phyloP scores from a whole-genome alignment of 2,329 filamentous ascomycete species.

The Sporothrix schenckii region DNA sequence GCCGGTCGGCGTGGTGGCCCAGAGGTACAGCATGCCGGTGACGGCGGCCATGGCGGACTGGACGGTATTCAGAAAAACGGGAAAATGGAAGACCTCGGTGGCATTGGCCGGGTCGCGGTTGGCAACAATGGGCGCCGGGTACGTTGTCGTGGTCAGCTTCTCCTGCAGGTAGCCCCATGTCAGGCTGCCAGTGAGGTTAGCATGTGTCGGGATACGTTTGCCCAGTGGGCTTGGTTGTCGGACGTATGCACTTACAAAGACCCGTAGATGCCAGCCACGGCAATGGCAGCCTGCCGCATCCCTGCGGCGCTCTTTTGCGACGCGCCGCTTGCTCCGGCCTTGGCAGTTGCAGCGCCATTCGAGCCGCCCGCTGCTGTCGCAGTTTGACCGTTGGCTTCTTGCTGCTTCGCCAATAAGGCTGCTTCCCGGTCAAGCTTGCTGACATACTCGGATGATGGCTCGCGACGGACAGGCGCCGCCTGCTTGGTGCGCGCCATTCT shows the following conservation, averaged over 20 bases:
- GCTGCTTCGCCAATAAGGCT: constrained; percentile 36
- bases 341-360: constrained; percentile 41
- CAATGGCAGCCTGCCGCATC: constrained; percentile 75
- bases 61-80: constrained; percentile 93
- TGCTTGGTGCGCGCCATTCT: constrained; percentile 74
- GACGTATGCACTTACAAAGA: constrained; percentile 74
- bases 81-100: constrained; percentile 80
- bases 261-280: constrained; percentile 93
- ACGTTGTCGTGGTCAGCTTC: constrained; percentile 90
- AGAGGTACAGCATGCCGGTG: constrained; percentile 80
- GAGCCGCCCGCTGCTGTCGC: constrained; percentile 39
- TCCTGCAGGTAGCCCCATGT: constrained; percentile 98
- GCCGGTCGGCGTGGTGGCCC: constrained; percentile 60
- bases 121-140: constrained; percentile 57
- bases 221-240: too few species aligned
- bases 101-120: constrained; percentile 51
- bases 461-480: constrained; percentile 64
- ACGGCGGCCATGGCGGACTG: constrained; percentile 87
- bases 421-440: constrained; percentile 49
- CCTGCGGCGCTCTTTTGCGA: constrained; percentile 49
- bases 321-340: constrained; percentile 25
- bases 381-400: constrained; percentile 30
- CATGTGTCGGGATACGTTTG: not conserved
- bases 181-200: constrained; percentile 57
- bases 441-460: constrained; percentile 68